Evolutionary conservation across 2,329 filamentous ascomycete species (phyloP).

Genomic region (Pseudocercospora fijiensis): DNA sequence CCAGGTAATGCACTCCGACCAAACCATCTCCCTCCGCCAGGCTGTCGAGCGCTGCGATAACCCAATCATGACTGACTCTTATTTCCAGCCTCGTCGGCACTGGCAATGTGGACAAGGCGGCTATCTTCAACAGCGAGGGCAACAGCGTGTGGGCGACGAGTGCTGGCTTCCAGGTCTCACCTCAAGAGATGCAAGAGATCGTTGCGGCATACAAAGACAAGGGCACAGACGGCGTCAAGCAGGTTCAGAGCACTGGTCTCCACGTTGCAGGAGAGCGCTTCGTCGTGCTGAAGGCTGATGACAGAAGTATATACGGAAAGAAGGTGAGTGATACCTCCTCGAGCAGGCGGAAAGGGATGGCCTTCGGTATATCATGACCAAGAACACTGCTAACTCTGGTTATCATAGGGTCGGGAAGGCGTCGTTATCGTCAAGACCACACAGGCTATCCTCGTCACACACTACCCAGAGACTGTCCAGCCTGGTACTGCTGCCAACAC

Average conservation of each 20-base stretch:
- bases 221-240: constrained; percentile 57
- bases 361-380: neutral
- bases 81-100: constrained; percentile 70
- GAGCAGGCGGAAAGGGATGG: neutral
- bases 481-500: constrained; percentile 75
- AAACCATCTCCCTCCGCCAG: neutral
- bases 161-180: constrained; percentile 68
- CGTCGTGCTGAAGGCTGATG: constrained; percentile 72
- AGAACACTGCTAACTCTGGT: constrained; percentile 10
- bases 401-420: constrained; percentile 69
- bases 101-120: constrained; percentile 77
- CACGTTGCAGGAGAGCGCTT: constrained; percentile 75
- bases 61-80: constrained; percentile 24
- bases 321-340: constrained; percentile 59
- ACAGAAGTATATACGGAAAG: constrained; percentile 79
- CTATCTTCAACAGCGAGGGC: constrained; percentile 78
- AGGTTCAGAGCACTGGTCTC: constrained; percentile 70
- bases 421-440: constrained; percentile 81
- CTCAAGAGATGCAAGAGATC: constrained; percentile 57
- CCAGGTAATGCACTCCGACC: constrained; percentile 50
- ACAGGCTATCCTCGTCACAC: constrained; percentile 82
- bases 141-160: constrained; percentile 77
- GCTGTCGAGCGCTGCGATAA: neutral
- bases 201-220: constrained; percentile 55
- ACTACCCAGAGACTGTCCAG: constrained; percentile 73